phyloP scores from a whole-genome alignment of 2,329 filamentous ascomycete genomes.

The Fusarium irregulare region DNA sequence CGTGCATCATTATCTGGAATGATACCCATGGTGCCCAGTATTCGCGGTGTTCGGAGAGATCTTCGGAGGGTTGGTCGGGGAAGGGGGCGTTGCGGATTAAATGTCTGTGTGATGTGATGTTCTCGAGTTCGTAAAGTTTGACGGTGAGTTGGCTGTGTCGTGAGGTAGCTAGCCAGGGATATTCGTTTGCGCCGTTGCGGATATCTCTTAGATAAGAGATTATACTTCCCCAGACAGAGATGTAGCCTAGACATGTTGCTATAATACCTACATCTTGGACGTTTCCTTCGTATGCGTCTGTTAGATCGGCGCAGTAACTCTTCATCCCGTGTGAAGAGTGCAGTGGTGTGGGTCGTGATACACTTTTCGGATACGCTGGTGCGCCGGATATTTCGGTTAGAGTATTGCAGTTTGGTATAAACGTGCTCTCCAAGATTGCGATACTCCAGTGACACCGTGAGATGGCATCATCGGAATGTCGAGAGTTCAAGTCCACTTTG shows the following conservation, averaged over 20 bases:
- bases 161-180: slow-evolving; percentile 38
- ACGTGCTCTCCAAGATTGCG: slow-evolving; percentile 23
- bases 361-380: slow-evolving; percentile 31
- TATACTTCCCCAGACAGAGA: slow-evolving; percentile 34
- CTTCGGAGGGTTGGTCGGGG: slow-evolving; percentile 24
- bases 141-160: slow-evolving; percentile 34
- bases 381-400: neutral
- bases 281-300: slow-evolving; percentile 34
- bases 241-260: slow-evolving; percentile 3
- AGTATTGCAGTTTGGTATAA: slow-evolving; percentile 20
- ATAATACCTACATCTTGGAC: slow-evolving; percentile 22
- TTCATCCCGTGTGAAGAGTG: slow-evolving; percentile 16
- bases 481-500: neutral
- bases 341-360: slow-evolving; percentile 11
- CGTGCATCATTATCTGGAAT: slow-evolving; percentile 42
- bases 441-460: slow-evolving; percentile 41
- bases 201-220: slow-evolving; percentile 38
- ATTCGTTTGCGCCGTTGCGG: slow-evolving; percentile 31
- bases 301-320: slow-evolving; percentile 38
- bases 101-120: slow-evolving; percentile 26
- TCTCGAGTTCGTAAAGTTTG: slow-evolving; percentile 40
- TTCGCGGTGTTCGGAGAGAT: slow-evolving; percentile 27
- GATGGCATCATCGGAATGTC: neutral
- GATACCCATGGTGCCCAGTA: slow-evolving; percentile 40
- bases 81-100: slow-evolving; percentile 39